Conservation (phyloP, 192 early-diverging fungal genomes). For the Chytriomyces sp. region DNA sequence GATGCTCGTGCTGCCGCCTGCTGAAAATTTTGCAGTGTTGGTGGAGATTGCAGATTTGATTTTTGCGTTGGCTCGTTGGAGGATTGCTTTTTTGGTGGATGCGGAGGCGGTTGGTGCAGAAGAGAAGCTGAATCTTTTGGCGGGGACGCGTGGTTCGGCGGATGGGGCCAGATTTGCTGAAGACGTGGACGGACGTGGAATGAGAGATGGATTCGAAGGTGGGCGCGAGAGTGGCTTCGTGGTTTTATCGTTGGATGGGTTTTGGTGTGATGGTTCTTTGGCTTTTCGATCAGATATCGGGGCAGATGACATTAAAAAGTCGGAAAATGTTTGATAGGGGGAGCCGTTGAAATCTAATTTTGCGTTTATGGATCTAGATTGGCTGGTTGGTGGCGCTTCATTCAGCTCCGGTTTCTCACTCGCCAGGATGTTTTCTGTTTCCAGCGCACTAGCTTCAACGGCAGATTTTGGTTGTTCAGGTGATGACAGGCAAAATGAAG, state of each 20-base stretch:
- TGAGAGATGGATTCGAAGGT: neutral
- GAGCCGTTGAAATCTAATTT: conserved; percentile 5
- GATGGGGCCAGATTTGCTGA: neutral
- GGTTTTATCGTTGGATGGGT: neutral
- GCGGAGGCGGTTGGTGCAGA: neutral
- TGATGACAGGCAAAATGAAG: conserved; percentile 23
- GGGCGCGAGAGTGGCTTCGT: neutral
- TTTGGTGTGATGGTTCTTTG: neutral
- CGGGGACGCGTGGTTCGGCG: neutral
- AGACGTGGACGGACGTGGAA: neutral
- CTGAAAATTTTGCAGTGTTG: neutral
- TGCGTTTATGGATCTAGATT: neutral
- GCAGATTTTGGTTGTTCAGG: neutral
- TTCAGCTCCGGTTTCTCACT: too few species aligned
- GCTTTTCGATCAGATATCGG: neutral
- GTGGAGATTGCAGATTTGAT: neutral
- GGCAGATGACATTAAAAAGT: conserved; percentile 1
- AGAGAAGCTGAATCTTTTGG: neutral
- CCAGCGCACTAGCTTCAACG: neutral
- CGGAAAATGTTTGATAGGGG: conserved; percentile 9
- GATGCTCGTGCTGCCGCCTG: neutral
- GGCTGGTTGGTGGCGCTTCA: neutral
- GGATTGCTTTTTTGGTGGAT: conserved; percentile 20
- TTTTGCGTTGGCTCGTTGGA: conserved; percentile 16
- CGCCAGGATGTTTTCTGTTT: neutral